Evolutionary conservation across 1,284 basidiomycete genomes (phyloP).

Genomic region (Ustilago nuda): DNA sequence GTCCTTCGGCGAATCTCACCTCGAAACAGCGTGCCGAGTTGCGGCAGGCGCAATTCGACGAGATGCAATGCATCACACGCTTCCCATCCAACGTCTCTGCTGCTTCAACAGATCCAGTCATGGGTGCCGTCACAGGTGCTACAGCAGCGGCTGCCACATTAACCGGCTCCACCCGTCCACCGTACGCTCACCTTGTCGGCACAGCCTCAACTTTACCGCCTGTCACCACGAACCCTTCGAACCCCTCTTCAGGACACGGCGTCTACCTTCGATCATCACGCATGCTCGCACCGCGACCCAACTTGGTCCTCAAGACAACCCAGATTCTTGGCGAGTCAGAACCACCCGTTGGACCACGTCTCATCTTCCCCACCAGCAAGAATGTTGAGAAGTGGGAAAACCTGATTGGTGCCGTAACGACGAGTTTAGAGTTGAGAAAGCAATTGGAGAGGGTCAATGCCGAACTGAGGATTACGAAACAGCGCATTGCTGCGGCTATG

Average conservation of each 20-base stretch:
- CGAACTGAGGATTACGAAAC: slow-evolving; percentile 46
- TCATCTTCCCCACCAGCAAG: slow-evolving; percentile 65
- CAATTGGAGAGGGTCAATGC: slow-evolving; percentile 64
- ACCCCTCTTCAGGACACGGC: slow-evolving; percentile 58
- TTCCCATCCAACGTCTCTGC: slow-evolving; percentile 42
- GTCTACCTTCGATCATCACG: slow-evolving; percentile 66
- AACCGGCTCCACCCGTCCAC: slow-evolving; percentile 35
- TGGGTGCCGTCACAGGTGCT: slow-evolving; percentile 2
- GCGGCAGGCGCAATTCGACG: slow-evolving; percentile 63
- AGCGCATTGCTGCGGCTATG: slow-evolving; percentile 26
- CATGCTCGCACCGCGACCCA: slow-evolving; percentile 63
- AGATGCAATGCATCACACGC: slow-evolving; percentile 63
- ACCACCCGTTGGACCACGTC: slow-evolving; percentile 57
- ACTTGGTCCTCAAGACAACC: slow-evolving; percentile 53
- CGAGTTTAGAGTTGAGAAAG: slow-evolving; percentile 65
- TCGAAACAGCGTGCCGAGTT: slow-evolving; percentile 58
- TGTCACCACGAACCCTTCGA: slow-evolving; percentile 50
- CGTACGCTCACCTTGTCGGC: slow-evolving; percentile 66
- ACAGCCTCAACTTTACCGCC: slow-evolving; percentile 64
- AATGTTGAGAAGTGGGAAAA: slow-evolving; percentile 69
- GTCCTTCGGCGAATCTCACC: slow-evolving; percentile 39
- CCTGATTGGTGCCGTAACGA: slow-evolving; percentile 66
- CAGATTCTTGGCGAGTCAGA: slow-evolving; percentile 60
- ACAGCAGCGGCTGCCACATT: not conserved
- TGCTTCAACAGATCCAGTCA: not conserved